Percentiles rank a stretch among this genome's conserved stretches.
Evolutionary conservation across 2,329 filamentous ascomycete species (phyloP).

Genomic region (Aspergillus clavatus): DNA sequence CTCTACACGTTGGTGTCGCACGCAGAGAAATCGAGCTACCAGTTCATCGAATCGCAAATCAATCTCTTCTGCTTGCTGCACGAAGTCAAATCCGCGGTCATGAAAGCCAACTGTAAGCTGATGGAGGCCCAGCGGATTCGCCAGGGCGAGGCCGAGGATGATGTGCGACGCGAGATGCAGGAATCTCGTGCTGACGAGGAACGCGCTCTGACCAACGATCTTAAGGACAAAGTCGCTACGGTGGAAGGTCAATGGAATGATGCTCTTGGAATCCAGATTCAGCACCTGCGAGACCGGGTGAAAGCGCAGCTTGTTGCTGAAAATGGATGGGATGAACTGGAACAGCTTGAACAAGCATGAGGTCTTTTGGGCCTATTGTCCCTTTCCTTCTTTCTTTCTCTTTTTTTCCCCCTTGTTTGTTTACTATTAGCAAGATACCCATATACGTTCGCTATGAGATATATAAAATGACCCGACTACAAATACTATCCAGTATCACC

Average conservation of each 20-base stretch:
- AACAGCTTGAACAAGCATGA: constrained; percentile 46
- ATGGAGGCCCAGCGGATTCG: constrained; percentile 61
- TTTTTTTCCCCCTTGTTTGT: too few relatives aligned
- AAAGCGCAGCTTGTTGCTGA: constrained; percentile 67
- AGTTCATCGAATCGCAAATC: constrained; percentile 93
- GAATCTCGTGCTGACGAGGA: constrained; percentile 64
- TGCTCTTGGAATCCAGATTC: constrained; percentile 73
- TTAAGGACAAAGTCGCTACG: constrained; percentile 88
- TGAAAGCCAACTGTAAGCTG: constrained; percentile 62
- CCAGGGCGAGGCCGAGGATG: constrained; percentile 39
- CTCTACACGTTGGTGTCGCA: constrained; percentile 80
- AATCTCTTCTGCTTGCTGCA: constrained; percentile 87
- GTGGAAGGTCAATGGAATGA: constrained; percentile 90
- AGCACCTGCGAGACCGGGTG: constrained; percentile 67
- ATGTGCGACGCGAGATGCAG: constrained; percentile 46
- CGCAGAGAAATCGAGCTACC: constrained; percentile 86
- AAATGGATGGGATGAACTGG: constrained; percentile 82
- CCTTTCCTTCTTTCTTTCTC: constrained; percentile 7
- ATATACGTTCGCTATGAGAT: constrained; percentile 15
- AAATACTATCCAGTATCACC: too few relatives aligned
- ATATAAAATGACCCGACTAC: too few relatives aligned
- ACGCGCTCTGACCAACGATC: constrained; percentile 67
- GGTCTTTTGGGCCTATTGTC: constrained; percentile 30
- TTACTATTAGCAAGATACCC: constrained; percentile 18
- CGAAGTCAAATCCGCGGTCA: constrained; percentile 77